phyloP scores from a whole-genome alignment of 495 filamentous ascomycete species.

The Trichoderma virens region DNA sequence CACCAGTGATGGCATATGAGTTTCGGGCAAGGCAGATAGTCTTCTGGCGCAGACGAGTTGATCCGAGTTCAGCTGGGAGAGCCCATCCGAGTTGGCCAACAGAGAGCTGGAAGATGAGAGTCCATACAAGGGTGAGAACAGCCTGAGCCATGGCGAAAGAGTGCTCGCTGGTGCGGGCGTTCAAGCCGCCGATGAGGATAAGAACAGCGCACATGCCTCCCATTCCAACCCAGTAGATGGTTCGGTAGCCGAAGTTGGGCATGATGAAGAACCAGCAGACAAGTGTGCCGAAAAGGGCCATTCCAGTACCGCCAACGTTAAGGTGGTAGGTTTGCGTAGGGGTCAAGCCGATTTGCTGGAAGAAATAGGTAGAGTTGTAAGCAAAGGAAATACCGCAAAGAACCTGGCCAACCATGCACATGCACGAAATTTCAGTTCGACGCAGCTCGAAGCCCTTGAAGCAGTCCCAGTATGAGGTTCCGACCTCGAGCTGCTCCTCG shows the following conservation, averaged over 20 bases:
- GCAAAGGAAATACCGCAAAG: conserved; percentile 43
- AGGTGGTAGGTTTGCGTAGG: conserved; percentile 45
- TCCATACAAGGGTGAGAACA: conserved; percentile 43
- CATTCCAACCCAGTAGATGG: conserved; percentile 40
- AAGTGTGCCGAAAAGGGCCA: conserved; percentile 45
- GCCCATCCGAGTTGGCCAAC: conserved; percentile 51
- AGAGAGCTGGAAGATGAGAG: conserved; percentile 46
- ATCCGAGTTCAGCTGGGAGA: conserved; percentile 46
- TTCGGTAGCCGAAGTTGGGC: conserved; percentile 38
- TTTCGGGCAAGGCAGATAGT: conserved; percentile 47
- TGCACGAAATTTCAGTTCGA: conserved; percentile 53
- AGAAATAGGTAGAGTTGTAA: conserved; percentile 58
- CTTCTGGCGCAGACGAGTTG: conserved; percentile 46
- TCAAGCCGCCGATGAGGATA: conserved; percentile 30
- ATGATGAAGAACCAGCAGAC: conserved; percentile 44
- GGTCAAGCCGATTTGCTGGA: conserved; percentile 55
- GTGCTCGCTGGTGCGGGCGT: conserved; percentile 17
- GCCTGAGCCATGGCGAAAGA: conserved; percentile 24
- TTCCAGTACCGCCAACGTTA: conserved; percentile 29
- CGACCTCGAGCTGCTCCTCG: conserved; percentile 49
- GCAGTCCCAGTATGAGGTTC: conserved; percentile 55
- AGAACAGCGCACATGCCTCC: conserved; percentile 29
- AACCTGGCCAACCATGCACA: conserved; percentile 40
- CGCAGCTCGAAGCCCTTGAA: conserved; percentile 58
- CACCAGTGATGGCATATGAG: conserved; percentile 42